A percentile compares a stretch with the other conserved stretches of the same genome.
phyloP scores from a whole-genome alignment of 108 stramenopile genomes.

The Nitzschia sp. region DNA sequence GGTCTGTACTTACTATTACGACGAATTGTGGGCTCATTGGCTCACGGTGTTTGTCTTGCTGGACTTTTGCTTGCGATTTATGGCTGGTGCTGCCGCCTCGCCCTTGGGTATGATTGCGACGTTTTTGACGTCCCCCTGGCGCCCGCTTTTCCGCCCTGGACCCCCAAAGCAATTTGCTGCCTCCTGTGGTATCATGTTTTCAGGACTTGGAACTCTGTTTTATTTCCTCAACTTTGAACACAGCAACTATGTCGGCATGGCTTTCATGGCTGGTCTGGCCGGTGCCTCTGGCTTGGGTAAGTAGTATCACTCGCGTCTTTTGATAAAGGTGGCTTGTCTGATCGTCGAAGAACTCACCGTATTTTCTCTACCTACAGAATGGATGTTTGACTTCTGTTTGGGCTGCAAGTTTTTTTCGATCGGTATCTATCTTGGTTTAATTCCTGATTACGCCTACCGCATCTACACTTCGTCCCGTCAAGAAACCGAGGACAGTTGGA shows the following conservation, averaged over 20 bases:
- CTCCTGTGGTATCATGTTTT: slow-evolving; percentile 31
- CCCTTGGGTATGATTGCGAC: slow-evolving; percentile 39
- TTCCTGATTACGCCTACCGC: slow-evolving; percentile 35
- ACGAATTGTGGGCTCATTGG: slow-evolving; percentile 28
- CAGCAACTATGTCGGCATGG: slow-evolving; percentile 19
- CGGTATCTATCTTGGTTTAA: slow-evolving; percentile 27
- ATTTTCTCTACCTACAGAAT: too few relatives aligned
- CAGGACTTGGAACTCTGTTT: slow-evolving; percentile 26
- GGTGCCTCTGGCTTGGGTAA: slow-evolving; percentile 18
- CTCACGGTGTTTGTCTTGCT: slow-evolving; percentile 20
- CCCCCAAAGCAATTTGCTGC: slow-evolving; percentile 44
- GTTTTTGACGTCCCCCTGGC: slow-evolving; percentile 7
- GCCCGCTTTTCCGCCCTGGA: slow-evolving; percentile 32
- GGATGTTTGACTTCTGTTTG: slow-evolving; percentile 31
- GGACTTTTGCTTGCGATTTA: slow-evolving; percentile 30
- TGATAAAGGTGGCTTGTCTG: too few relatives aligned
- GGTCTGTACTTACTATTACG: slow-evolving; percentile 15
- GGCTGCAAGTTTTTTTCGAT: slow-evolving; percentile 29
- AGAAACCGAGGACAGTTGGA: slow-evolving; percentile 30
- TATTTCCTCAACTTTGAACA: slow-evolving; percentile 31
- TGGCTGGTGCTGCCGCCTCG: slow-evolving; percentile 26
- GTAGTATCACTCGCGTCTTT: too few relatives aligned
- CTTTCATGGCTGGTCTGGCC: slow-evolving; percentile 32
- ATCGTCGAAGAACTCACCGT: too few relatives aligned
- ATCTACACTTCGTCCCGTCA: slow-evolving; percentile 26